phyloP scores from a whole-genome alignment of 2,329 filamentous ascomycete genomes.

The Fusarium acutatum region DNA sequence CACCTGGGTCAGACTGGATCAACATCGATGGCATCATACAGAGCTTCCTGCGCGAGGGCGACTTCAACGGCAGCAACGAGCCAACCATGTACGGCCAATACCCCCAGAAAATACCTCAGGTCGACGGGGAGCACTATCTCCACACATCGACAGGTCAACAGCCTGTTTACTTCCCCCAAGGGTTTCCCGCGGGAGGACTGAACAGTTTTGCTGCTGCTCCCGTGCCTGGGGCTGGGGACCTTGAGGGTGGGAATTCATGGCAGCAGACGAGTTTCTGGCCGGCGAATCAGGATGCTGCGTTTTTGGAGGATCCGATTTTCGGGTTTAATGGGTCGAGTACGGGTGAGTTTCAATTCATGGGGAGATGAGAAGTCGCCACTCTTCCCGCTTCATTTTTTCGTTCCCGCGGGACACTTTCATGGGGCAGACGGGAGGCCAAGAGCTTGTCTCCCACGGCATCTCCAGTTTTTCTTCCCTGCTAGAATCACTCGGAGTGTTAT shows the following conservation, averaged over 20 bases:
- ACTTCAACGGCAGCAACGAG: constrained; percentile 5
- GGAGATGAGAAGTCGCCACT: constrained; percentile 1
- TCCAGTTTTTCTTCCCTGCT: constrained; percentile 3
- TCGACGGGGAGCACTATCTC: constrained; percentile 11
- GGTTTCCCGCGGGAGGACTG: constrained; percentile 13
- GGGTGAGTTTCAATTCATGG: constrained; percentile 35
- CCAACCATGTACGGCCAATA: neutral
- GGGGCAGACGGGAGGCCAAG: neutral
- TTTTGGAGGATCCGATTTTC: constrained; percentile 44
- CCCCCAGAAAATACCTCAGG: constrained; percentile 8
- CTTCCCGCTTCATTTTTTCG: neutral
- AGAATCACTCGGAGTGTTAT: neutral
- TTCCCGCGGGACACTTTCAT: neutral
- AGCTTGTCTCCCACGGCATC: neutral
- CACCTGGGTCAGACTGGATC: constrained; percentile 37
- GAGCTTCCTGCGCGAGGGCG: constrained; percentile 43
- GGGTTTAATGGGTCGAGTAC: constrained; percentile 45
- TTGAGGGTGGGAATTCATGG: constrained; percentile 7
- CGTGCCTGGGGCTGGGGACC: neutral
- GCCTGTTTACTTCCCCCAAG: constrained; percentile 9
- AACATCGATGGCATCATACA: constrained; percentile 51
- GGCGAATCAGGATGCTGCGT: constrained; percentile 15
- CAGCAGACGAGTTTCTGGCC: constrained; percentile 10
- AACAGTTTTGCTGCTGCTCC: neutral
- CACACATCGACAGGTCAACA: neutral